A percentile compares a stretch with the other conserved stretches of the same genome.
phyloP scores from a whole-genome alignment of 2,329 filamentous ascomycete genomes.

The Colletotrichum gloeosporioides region DNA sequence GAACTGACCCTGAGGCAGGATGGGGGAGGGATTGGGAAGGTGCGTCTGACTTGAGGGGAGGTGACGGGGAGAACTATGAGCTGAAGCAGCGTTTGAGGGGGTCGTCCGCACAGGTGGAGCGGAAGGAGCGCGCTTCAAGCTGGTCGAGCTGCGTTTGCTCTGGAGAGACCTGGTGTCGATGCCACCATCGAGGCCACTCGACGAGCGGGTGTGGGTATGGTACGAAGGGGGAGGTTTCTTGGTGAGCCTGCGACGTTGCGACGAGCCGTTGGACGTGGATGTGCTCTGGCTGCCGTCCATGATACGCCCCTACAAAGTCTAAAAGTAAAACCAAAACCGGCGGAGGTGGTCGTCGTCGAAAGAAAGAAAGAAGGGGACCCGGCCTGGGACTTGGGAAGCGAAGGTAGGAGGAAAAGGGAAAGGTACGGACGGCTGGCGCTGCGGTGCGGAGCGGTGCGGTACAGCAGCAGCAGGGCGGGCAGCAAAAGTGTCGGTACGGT shows the following conservation, averaged over 20 bases:
- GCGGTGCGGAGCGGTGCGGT: not conserved
- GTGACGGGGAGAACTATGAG: conserved; percentile 47
- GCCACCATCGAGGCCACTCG: conserved; percentile 56
- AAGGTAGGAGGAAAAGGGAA: not conserved
- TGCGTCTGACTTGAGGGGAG: conserved; percentile 40
- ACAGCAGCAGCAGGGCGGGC: not conserved
- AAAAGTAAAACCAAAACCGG: conserved; percentile 2
- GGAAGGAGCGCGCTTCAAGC: conserved; percentile 65
- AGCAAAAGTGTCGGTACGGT: not conserved
- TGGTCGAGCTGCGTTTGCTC: conserved; percentile 69
- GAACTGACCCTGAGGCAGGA: conserved; percentile 51
- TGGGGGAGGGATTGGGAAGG: conserved; percentile 51
- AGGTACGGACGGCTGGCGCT: not conserved
- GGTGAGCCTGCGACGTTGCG: conserved; percentile 65
- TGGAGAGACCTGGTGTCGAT: conserved; percentile 63
- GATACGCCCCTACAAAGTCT: conserved; percentile 34
- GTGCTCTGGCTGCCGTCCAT: conserved; percentile 51
- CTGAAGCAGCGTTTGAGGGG: conserved; percentile 41
- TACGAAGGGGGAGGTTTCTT: conserved; percentile 64
- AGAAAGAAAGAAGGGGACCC: not conserved
- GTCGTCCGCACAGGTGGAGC: conserved; percentile 57
- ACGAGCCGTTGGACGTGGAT: conserved; percentile 47
- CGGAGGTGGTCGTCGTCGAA: conserved; percentile 5
- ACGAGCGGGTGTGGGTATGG: conserved; percentile 47
- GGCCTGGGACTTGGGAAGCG: not conserved